Base-by-base conservation (phyloP, 192 early-diverging fungal species). In the Coemansia interrupta region DNA sequence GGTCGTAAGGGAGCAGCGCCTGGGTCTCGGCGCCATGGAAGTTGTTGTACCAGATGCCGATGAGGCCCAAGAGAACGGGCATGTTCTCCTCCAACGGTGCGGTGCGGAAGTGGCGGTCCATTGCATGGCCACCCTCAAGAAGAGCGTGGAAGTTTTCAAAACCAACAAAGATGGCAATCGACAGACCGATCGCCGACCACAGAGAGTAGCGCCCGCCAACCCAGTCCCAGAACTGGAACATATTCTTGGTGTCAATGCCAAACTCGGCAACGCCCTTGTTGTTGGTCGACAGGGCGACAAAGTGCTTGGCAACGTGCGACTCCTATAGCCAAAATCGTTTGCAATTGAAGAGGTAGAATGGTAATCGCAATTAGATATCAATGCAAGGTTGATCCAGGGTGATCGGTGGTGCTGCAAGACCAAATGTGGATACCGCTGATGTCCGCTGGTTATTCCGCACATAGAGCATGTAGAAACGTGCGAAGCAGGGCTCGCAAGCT, bases 141-240 rank as follows among this genome's bases (percentile, higher is more conserved):
- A 99, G 87, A 49, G 90, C 79, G 49, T 90, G 78, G 80, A 97
- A 99, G 87, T 96, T 95, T 55, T 96, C 91, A 55, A 83, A 92
- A 42, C 96, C 95, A 64, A 99, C 82, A 74, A 90, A 95, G 59
- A 97, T 90, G 58, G 88, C 88, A 66, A 99, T 97, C 8, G 95
- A 96, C 56, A 99, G 85, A 44, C 96, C 96, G 58, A 99, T 97
- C 43, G 96, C 96, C 23, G 96, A 98, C 96, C 96, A 99, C 29
- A 97, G 89, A 36, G 94, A 96, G 83, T 98, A 98, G 55, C 96
- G 89, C 38, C 96, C 96, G 68, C 96, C 96, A 52, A 98, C 91
- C 94, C 95, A 97, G 80, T 97, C 95, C 94, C 94, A 96, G 84
- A 98, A 98, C 78, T 92, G 88, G 86, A 98, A 98, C 96, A 99